A percentile compares a stretch with the other conserved stretches of the same genome.
Evolutionary conservation across 495 filamentous ascomycete genomes (phyloP).

Genomic region (Penicillium arizonense): DNA sequence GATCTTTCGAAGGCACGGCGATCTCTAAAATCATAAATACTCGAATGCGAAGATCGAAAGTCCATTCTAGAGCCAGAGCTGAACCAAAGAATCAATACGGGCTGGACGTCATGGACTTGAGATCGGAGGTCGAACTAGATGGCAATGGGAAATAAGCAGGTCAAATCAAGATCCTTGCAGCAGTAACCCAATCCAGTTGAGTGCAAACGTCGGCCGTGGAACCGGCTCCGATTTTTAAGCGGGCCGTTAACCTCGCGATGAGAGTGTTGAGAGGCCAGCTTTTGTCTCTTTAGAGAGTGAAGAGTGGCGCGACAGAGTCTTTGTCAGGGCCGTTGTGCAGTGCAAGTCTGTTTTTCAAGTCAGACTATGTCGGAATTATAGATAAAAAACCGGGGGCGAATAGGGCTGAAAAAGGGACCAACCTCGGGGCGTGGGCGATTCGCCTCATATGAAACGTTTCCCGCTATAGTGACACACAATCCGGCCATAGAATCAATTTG

Average conservation of each 20-base stretch:
- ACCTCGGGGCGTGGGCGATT: constrained; percentile 25
- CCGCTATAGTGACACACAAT: constrained; percentile 31
- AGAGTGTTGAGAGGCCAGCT: constrained; percentile 25
- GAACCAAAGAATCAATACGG: constrained; percentile 13
- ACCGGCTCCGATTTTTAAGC: constrained; percentile 24
- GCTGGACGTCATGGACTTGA: constrained; percentile 12
- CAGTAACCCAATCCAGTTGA: constrained; percentile 32
- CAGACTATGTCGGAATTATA: constrained; percentile 15
- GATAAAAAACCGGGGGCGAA: constrained; percentile 5
- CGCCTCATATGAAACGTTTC: constrained; percentile 34
- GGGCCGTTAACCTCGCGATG: constrained; percentile 19
- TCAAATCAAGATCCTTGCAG: constrained; percentile 22
- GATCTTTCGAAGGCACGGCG: constrained; percentile 15
- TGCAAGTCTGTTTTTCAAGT: constrained; percentile 19
- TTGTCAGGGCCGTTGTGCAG: constrained; percentile 13
- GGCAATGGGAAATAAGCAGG: constrained; percentile 8
- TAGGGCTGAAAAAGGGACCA: constrained; percentile 26
- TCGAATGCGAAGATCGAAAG: constrained; percentile 51
- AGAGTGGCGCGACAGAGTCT: constrained; percentile 4
- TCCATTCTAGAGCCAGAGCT: constrained; percentile 52
- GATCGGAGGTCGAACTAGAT: neutral
- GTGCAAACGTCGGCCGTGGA: constrained; percentile 25
- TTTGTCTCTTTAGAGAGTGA: constrained; percentile 12
- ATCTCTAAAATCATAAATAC: constrained; percentile 50
- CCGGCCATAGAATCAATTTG: constrained; percentile 36